These are phyloP conservation scores for Passalora sequoiae DNA, from an alignment of 2,329 filamentous ascomycete genomes.

Conservation along the genomic window DNA sequence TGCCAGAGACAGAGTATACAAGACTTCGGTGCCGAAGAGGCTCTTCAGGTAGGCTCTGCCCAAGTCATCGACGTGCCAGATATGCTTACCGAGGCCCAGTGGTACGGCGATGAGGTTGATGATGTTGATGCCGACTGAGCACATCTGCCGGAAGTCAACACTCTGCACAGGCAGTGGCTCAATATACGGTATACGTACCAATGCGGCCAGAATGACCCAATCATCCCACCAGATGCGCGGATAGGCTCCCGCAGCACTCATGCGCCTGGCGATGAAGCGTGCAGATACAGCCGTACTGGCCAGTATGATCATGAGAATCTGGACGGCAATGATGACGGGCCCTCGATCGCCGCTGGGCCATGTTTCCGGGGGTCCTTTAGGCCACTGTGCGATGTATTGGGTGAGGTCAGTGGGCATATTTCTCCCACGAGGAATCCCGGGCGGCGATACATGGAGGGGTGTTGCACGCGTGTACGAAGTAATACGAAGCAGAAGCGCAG, in stretches of 20 bases:
- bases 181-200: slow-evolving; percentile 2
- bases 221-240: slow-evolving; percentile 20
- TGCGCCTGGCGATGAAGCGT: slow-evolving; percentile 10
- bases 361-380: neutral
- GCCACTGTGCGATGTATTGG: neutral
- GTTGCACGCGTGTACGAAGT: no score
- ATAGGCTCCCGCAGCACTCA: slow-evolving; percentile 5
- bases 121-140: slow-evolving; percentile 14
- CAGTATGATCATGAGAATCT: slow-evolving; percentile 14
- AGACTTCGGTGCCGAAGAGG: slow-evolving; percentile 12
- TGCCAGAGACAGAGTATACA: slow-evolving; percentile 14
- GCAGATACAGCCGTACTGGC: slow-evolving; percentile 6
- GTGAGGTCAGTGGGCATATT: neutral
- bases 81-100: slow-evolving; percentile 14
- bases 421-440: neutral
- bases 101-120: slow-evolving; percentile 7
- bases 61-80: slow-evolving; percentile 8
- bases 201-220: slow-evolving; percentile 12
- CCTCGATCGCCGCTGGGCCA: slow-evolving; percentile 10
- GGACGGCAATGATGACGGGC: slow-evolving; percentile 8
- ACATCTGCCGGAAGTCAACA: slow-evolving; percentile 4
- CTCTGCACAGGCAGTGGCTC: neutral
- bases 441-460: no score
- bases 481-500: no score
- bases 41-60: slow-evolving; percentile 12